Percentiles rank a stretch among this genome's conserved stretches.
Evolutionary conservation across 1,139 yeast species (phyloP).

Genomic region (Saccharomycopsis hybrid): DNA sequence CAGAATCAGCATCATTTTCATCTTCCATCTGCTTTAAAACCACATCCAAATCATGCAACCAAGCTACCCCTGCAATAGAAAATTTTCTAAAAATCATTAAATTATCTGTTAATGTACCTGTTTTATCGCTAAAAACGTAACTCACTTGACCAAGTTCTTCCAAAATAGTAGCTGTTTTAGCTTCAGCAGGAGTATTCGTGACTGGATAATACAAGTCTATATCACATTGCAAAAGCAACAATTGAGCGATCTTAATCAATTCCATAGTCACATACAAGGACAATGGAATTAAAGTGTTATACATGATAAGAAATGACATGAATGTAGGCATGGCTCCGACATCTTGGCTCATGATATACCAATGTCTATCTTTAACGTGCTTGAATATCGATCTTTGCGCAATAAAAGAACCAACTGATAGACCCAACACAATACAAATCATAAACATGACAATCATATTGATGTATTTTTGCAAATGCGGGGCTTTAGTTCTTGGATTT

Average conservation of each 20-base stretch:
- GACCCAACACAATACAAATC: constrained; percentile 71
- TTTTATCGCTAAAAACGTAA: constrained; percentile 90
- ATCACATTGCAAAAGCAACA: constrained; percentile 76
- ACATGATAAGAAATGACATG: constrained; percentile 96
- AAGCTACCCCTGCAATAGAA: constrained; percentile 79
- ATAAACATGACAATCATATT: constrained; percentile 79
- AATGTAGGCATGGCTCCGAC: constrained; percentile 88
- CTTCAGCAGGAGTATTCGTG: constrained; percentile 87
- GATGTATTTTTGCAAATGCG: constrained; percentile 77
- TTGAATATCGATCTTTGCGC: constrained; percentile 57
- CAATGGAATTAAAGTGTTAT: constrained; percentile 88
- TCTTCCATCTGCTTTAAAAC: constrained; percentile 29
- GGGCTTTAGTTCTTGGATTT: constrained; percentile 88
- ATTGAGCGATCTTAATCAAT: constrained; percentile 82
- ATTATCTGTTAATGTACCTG: constrained; percentile 94
- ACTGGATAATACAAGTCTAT: constrained; percentile 88
- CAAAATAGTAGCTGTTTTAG: constrained; percentile 88
- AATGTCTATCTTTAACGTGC: constrained; percentile 36
- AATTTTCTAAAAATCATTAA: constrained; percentile 80
- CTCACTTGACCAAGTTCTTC: constrained; percentile 98
- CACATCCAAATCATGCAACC: constrained; percentile 74
- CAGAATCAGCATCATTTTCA: constrained; percentile 19
- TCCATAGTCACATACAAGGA: constrained; percentile 97
- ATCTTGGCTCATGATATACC: constrained; percentile 72
- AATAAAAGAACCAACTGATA: constrained; percentile 78